phyloP scores from a whole-genome alignment of 2,329 filamentous ascomycete genomes.

The Monosporascus sp. region DNA sequence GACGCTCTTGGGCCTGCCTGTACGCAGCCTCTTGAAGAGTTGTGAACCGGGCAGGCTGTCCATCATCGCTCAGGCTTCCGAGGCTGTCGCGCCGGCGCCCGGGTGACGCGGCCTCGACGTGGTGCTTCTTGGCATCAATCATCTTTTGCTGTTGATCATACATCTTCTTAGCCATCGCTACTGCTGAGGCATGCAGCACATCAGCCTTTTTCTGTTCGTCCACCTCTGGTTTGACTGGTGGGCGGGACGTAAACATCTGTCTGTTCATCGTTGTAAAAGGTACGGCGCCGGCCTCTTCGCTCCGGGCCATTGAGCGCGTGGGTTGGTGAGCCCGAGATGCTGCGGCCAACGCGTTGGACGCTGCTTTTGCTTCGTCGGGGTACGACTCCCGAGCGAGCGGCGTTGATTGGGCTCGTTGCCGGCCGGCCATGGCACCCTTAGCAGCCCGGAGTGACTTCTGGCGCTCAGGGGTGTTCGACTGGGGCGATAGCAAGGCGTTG shows the following conservation, averaged over 20 bases:
- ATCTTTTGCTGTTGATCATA: conserved; percentile 65
- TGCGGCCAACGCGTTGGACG: conserved; percentile 65
- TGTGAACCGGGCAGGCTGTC: conserved; percentile 49
- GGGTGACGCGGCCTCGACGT: conserved; percentile 26
- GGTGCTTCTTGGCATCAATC: conserved; percentile 42
- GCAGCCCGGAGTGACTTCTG: conserved; percentile 70
- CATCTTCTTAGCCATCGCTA: conserved; percentile 88
- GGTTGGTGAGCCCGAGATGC: conserved; percentile 62
- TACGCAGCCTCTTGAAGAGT: conserved; percentile 83
- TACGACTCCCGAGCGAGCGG: conserved; percentile 44
- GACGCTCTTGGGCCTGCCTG: conserved; percentile 75
- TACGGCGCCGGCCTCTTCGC: conserved; percentile 59
- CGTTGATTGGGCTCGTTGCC: conserved; percentile 60
- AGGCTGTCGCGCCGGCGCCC: conserved; percentile 27
- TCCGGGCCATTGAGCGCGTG: conserved; percentile 37
- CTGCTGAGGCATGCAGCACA: conserved; percentile 71
- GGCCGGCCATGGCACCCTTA: conserved; percentile 65
- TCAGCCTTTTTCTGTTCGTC: conserved; percentile 71
- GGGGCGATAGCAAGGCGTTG: conserved; percentile 36
- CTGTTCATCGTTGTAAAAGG: conserved; percentile 63
- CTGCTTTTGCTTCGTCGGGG: conserved; percentile 55
- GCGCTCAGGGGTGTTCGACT: conserved; percentile 41
- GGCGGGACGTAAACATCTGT: conserved; percentile 73
- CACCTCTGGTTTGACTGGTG: conserved; percentile 64
- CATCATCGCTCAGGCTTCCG: conserved; percentile 29